Base-by-base conservation (phyloP, 2,329 filamentous ascomycete genomes). In the Capronia coronata region DNA sequence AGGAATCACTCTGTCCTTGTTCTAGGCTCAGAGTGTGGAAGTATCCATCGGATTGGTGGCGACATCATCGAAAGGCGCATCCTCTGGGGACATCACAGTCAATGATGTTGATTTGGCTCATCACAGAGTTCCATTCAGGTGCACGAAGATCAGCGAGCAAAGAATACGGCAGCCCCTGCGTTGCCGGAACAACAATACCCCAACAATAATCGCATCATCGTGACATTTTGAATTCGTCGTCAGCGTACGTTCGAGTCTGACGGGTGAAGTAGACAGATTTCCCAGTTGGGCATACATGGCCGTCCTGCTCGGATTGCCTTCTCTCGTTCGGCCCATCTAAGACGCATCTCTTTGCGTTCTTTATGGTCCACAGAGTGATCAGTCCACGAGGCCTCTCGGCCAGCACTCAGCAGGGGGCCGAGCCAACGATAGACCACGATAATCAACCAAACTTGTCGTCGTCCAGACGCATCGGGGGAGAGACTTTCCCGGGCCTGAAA, bases 251-350 rank as follows among this genome's bases (percentile, higher is more conserved):
- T 60, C 35, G 51, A 57, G 39, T 61, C 59, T 27, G 60, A 57
- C 14, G 57, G 54, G 29, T 59, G 54, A 22, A 61, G 46, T 22
- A 59, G 45, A 32, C 57, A 61, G 8, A 61, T 59, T 14, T 43
- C 50, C 59, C 59, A 61, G 30, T 61, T 59, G n/a, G 59, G 57
- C 56, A 61, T 59, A 21, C 57, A 59, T 42, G 48, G 53, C 23
- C 45, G 38, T 23, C 47, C 49, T 30, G 35, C 22, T 19, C 52
- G 38, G 43, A 22, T 50, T 29, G 48, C 18, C 23, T 47, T 57
- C 37, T 56, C 57, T 49, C 56, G 56, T 7, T 48, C 52, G 21
- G 43, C 48, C 59, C 59, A 61, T 35, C 51, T 54, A 9, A 34
- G 42, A 18, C 53, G 48, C 59, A 61, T 61, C 27, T 57, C 56